Evolutionary conservation across 345 rosid genomes (phyloP), one percentile per base, ranked within the genome.

Genomic region (Brassica carinata): DNA sequence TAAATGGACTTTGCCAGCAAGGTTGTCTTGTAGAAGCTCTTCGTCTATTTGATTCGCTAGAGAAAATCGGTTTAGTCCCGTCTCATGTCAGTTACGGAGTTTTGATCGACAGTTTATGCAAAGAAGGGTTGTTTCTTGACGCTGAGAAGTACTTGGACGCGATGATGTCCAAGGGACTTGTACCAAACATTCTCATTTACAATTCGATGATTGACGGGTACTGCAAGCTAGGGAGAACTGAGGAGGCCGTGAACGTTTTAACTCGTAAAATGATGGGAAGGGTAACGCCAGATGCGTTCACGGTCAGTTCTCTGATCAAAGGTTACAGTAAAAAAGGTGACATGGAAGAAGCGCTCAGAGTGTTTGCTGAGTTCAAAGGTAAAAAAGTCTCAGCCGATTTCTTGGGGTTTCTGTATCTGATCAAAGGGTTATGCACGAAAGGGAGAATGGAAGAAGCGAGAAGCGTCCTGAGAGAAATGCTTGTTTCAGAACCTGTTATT

Each of bases 401-500:
- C 73, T 83, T 91, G 88, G 98, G 98, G 29, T 93, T 88, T 80
- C 71, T 90, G 76, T 77, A 79, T 84, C 80, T 93, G 86, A 81
- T 88, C 57, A 87, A 89, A 77, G 99, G 99, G 43, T 88, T 95
- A 17, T 85, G 82, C 84, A 85, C 86, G 6, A 93, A 95, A 83
- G 97, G 99, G 77, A 86, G 97, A 83, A 91, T 95, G 90, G 98
- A 95, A 84, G 98, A 95, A 86, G 89, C 99, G 0, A 87, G 96
- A 74, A 83, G 80, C 64, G 79, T 89, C 67, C 83, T 95, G 84
- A 88, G 94, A 86, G 97, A 95, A 77, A 93, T 93, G 99, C 90
- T 95, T 81, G 89, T 82, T 81, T 84, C 90, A 67, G 69, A 83
- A 80, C 83, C 91, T 53, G 85, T 85, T 69, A 64, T 87, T 77